These are phyloP conservation scores for Petunia secreta DNA, from an alignment of 257 asterid genomes.

Conservation along the genomic window DNA sequence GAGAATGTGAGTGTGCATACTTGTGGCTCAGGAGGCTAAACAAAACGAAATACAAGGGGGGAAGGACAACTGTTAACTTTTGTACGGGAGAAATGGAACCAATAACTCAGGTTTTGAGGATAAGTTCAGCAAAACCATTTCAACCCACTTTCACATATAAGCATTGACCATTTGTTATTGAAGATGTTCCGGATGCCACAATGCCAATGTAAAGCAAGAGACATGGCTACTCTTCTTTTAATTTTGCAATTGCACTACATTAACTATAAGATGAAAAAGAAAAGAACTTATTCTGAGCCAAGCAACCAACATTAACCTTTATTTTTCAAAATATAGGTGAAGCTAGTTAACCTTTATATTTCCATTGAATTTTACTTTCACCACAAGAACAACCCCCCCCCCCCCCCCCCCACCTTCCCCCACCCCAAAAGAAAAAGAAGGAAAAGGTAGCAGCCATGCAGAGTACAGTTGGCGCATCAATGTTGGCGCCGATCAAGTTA, in stretches of 20 bases:
- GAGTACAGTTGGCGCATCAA: background rate
- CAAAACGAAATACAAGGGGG: background rate
- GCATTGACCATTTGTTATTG: slow-evolving; percentile 25
- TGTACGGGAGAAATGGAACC: slow-evolving; percentile 28
- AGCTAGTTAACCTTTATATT: background rate
- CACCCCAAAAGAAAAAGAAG: background rate
- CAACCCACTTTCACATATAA: slow-evolving; percentile 30
- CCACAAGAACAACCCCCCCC: background rate
- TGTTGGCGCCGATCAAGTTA: background rate
- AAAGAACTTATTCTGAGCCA: background rate
- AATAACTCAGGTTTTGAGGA: slow-evolving; percentile 24
- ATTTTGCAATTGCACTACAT: background rate
- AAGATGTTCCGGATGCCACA: slow-evolving; percentile 37
- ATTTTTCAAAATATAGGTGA: background rate
- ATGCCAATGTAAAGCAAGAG: slow-evolving; percentile 33
- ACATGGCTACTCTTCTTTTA: slow-evolving; percentile 34
- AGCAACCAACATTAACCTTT: background rate
- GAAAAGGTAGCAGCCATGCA: background rate
- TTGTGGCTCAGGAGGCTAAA: background rate
- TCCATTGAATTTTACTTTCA: background rate
- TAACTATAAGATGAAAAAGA: background rate
- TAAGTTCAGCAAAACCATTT: slow-evolving; percentile 23
- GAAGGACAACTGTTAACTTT: slow-evolving; percentile 7
- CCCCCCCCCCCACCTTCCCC: background rate
- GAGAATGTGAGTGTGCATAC: background rate